phyloP scores from a whole-genome alignment of 176 grass and related monocot species.

The Dactylis glomerata region DNA sequence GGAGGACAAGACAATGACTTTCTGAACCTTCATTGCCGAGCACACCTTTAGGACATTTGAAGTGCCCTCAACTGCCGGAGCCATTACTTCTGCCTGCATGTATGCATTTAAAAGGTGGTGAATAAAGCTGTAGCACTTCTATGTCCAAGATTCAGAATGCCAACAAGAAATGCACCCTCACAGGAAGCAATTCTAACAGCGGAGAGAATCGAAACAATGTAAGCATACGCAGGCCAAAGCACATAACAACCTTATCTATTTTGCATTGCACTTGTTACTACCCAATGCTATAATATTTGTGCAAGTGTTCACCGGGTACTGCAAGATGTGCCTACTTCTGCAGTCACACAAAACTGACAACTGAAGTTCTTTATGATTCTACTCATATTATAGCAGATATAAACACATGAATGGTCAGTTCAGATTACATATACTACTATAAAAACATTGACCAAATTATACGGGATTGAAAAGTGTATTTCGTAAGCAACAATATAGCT shows the following conservation, averaged over 20 bases:
- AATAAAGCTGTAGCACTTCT: neutral
- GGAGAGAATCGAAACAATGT: neutral
- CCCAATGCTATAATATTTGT: neutral
- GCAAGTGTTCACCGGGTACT: neutral
- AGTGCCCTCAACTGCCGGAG: constrained; percentile 36
- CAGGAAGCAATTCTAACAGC: neutral
- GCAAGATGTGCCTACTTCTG: neutral
- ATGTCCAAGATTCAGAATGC: neutral
- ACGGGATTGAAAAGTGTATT: neutral
- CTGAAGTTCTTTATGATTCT: neutral
- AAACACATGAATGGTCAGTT: neutral
- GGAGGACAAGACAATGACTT: constrained; percentile 40
- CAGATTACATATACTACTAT: no score
- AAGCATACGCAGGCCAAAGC: neutral
- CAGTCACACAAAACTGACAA: neutral
- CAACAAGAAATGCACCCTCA: neutral
- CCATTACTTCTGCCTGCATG: constrained; percentile 39
- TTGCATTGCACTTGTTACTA: neutral
- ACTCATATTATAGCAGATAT: neutral
- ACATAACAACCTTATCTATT: neutral
- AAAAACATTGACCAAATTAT: neutral
- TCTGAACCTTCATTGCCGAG: constrained; percentile 32
- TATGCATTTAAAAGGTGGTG: neutral
- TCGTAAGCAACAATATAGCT: neutral
- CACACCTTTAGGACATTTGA: constrained; percentile 43